phyloP scores from a whole-genome alignment of 805 yeast species.

The Grigorovia yakushimaensis region DNA sequence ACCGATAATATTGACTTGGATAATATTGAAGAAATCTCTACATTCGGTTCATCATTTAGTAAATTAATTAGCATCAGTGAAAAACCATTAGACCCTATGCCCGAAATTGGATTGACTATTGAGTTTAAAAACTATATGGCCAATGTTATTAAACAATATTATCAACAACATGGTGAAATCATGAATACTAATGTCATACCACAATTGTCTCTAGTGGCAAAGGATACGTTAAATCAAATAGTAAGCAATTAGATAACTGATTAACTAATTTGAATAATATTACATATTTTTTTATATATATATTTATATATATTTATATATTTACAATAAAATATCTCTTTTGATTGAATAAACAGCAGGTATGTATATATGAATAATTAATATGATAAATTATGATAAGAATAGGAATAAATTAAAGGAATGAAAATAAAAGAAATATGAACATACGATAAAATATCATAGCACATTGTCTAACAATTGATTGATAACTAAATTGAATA shows the following conservation, averaged over 20 bases:
- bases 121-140: conserved; percentile 20
- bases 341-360: not conserved
- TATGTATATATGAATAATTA: no score
- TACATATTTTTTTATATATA: not conserved
- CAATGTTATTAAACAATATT: conserved; percentile 15
- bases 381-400: not conserved
- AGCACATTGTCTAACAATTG: no score
- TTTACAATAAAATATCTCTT: not conserved
- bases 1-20: conserved; percentile 32
- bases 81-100: conserved; percentile 63
- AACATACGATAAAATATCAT: not conserved
- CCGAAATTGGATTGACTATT: conserved; percentile 32
- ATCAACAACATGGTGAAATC: conserved; percentile 11
- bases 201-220: conserved; percentile 22
- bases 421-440: no score
- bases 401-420: not conserved
- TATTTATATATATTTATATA: no score
- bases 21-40: conserved; percentile 59
- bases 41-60: conserved; percentile 83
- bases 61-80: conserved; percentile 53
- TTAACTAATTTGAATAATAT: not conserved
- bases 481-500: no score
- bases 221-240: conserved; percentile 18
- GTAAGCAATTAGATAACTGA: conserved; percentile 2
- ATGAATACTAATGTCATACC: conserved; percentile 16